Evolutionary conservation across 768 basidiomycete genomes (phyloP), one percentile per base, ranked within the genome.

Genomic region (Russula griseocarnosa): DNA sequence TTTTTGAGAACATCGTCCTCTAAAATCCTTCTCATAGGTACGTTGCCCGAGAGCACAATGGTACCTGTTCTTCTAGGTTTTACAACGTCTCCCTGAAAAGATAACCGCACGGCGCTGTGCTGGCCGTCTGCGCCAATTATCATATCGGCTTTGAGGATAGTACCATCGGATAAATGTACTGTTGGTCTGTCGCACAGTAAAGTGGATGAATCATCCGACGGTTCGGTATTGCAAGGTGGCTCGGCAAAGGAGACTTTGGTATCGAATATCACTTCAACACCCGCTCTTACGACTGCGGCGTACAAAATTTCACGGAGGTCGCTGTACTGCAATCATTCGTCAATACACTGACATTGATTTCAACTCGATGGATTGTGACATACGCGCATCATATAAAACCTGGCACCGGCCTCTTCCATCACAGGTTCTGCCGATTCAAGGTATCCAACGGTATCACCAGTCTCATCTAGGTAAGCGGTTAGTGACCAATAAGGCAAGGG

Each of bases 41-140:
- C 1, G 42, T 38, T 60, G 10, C 61, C 67, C 9, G 65, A 32
- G 36, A 67, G 54, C 42, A 54, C 61, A 36, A 61, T 5, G 13
- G 58, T 68, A 5, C 55, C 58, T 20, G 65, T 63, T 44, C 13
- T 14, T 55, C 16, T 34, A 6, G 67, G 60, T n/a, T 63, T 51
- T 0, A 61, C 18, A 13, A 3, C 53, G n/a, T 54, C 44, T 55
- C n/a, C 55, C 28, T 61, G 44, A 36, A 69, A 18, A 18, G 42
- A 61, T 13, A 26, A 38, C 40, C 67, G 66, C 8, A 69, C 59
- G 30, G 55, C 44, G 30, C 67, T 69, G 55, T 49, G 40, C 20
- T 58, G 67, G 18, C 69, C 69, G 49, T 69, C 69, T 40, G 69
- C 69, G 18, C 69, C 69, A n/a, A 69, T 52, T 40, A 69, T 55